Conservation (phyloP, 2,329 filamentous ascomycete genomes). For the Elsinoe arachidis region DNA sequence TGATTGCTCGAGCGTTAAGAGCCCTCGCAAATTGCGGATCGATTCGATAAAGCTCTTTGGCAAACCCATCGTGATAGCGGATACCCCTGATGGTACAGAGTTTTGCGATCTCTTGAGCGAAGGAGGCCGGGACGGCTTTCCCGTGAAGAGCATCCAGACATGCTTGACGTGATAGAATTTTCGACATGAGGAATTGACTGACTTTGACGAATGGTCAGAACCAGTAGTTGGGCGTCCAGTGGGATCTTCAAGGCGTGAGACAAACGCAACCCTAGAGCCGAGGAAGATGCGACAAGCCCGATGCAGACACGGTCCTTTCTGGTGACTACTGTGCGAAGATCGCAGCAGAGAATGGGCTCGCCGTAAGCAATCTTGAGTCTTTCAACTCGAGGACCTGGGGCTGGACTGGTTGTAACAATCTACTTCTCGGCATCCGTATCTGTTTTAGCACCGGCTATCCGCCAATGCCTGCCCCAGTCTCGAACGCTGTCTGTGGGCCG, state of each 20-base stretch:
- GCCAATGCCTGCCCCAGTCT: constrained; percentile 33
- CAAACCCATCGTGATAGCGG: constrained; percentile 18
- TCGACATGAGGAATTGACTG: too few relatives aligned
- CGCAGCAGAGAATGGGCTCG: constrained; percentile 29
- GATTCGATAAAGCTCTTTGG: constrained; percentile 13
- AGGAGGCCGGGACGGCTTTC: not conserved
- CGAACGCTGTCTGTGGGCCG: constrained; percentile 39
- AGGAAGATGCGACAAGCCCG: too few relatives aligned
- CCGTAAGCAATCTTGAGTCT: constrained; percentile 29
- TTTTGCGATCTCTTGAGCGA: not conserved
- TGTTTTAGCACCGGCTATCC: constrained; percentile 35
- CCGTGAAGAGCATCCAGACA: constrained; percentile 9
- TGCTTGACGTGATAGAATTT: too few relatives aligned
- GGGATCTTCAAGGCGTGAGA: too few relatives aligned
- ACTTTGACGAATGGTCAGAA: too few relatives aligned
- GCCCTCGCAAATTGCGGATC: constrained; percentile 19
- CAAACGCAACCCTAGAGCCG: too few relatives aligned
- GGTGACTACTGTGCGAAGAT: constrained; percentile 32
- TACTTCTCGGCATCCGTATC: constrained; percentile 29
- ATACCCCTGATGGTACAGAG: constrained; percentile 16
- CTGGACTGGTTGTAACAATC: constrained; percentile 32
- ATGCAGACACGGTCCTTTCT: constrained; percentile 23
- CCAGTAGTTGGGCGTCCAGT: too few relatives aligned
- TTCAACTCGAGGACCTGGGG: constrained; percentile 39
- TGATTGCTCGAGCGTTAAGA: constrained; percentile 30